Evolutionary conservation across 352 stramenopile genomes (phyloP).

Genomic region (Phytophthora cactorum): DNA sequence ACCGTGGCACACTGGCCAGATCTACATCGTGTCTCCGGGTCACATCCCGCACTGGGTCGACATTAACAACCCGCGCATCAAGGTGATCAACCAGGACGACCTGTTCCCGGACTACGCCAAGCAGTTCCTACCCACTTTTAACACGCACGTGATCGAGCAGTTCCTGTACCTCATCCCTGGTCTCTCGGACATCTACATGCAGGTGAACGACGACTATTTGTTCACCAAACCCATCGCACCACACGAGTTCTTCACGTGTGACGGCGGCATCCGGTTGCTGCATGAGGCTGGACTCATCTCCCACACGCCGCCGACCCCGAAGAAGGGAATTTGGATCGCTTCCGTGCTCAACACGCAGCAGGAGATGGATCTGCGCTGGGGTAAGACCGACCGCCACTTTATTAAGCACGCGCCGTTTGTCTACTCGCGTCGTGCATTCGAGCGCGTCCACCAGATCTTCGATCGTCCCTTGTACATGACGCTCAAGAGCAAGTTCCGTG

Average conservation of each 20-base stretch:
- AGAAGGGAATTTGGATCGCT: constrained; percentile 90
- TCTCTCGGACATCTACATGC: constrained; percentile 89
- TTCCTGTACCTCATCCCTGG: constrained; percentile 88
- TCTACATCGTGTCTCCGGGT: constrained; percentile 85
- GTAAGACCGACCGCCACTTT: constrained; percentile 79
- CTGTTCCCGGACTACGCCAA: constrained; percentile 87
- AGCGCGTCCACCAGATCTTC: constrained; percentile 89
- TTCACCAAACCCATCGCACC: constrained; percentile 84
- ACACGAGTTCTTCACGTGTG: constrained; percentile 88
- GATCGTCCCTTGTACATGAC: constrained; percentile 82
- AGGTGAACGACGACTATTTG: constrained; percentile 91
- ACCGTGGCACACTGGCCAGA: constrained; percentile 82
- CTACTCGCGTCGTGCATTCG: constrained; percentile 86
- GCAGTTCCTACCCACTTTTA: constrained; percentile 82
- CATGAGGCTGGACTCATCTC: constrained; percentile 82
- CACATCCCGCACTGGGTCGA: constrained; percentile 89
- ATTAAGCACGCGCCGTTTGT: constrained; percentile 92
- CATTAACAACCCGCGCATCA: constrained; percentile 80
- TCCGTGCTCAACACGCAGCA: constrained; percentile 90
- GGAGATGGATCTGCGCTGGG: constrained; percentile 87
- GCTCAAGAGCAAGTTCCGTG: constrained; percentile 87
- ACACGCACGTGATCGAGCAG: constrained; percentile 91
- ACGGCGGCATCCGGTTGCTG: constrained; percentile 83
- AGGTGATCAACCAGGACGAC: constrained; percentile 89
- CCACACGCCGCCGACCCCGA: constrained; percentile 69